A percentile compares a stretch with the other conserved stretches of the same genome.
Evolutionary conservation across 495 filamentous ascomycete genomes (phyloP).

Genomic region (Margaritispora aquatica): DNA sequence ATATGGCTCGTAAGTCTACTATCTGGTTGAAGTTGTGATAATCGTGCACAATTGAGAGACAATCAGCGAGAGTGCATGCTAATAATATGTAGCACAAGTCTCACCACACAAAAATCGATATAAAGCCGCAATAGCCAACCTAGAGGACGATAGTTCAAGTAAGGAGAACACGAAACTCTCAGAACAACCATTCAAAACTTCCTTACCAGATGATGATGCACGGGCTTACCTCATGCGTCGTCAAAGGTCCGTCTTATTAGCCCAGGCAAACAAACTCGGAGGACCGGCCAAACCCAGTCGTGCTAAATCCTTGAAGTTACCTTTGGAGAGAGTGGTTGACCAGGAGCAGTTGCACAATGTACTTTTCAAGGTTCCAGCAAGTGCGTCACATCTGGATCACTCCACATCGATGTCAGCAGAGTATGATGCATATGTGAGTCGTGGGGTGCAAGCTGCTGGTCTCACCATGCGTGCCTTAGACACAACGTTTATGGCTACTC

Average conservation of each 20-base stretch:
- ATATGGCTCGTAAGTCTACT: too few species aligned
- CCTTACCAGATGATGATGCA: constrained; percentile 30
- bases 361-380: neutral
- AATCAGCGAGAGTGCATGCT: too few species aligned
- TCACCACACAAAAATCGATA: constrained; percentile 35
- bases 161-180: neutral
- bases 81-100: too few species aligned
- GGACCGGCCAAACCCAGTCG: constrained; percentile 26
- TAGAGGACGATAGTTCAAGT: constrained; percentile 9
- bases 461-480: constrained; percentile 3
- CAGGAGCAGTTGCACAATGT: constrained; percentile 25
- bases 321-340: constrained; percentile 34
- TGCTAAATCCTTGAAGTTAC: constrained; percentile 36
- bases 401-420: neutral
- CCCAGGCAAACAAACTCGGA: constrained; percentile 7
- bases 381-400: neutral
- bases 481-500: neutral
- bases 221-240: constrained; percentile 34
- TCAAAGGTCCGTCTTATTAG: constrained; percentile 30
- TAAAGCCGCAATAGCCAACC: constrained; percentile 26
- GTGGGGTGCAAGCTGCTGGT: constrained; percentile 1
- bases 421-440: constrained; percentile 8
- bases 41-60: too few species aligned
- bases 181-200: constrained; percentile 25
- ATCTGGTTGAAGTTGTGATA: too few species aligned